Conservation (phyloP, 345 rosid genomes). For the Euphorbia lathyris region DNA sequence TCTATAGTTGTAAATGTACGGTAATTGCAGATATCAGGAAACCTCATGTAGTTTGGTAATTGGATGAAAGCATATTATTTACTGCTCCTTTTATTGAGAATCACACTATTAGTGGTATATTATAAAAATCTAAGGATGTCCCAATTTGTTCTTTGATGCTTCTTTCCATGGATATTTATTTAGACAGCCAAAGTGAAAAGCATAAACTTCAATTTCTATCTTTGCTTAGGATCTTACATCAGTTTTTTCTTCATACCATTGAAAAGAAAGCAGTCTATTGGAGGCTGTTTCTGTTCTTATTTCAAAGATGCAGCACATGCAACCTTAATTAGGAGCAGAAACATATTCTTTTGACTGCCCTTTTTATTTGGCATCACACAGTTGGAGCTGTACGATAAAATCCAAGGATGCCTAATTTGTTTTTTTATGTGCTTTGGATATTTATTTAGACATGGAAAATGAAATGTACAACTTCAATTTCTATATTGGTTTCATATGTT, state of each 20-base stretch:
- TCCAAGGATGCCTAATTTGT: neutral
- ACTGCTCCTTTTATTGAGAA: neutral
- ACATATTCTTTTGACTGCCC: constrained; percentile 15
- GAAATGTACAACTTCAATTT: neutral
- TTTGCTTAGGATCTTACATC: neutral
- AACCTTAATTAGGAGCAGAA: constrained; percentile 58
- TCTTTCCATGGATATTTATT: neutral
- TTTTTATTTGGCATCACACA: neutral
- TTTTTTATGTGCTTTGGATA: neutral
- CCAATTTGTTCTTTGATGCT: neutral
- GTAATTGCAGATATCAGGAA: neutral
- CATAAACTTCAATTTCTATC: neutral
- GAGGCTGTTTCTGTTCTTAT: constrained; percentile 92
- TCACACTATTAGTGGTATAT: neutral
- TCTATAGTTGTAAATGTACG: neutral
- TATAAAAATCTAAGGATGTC: neutral
- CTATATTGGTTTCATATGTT: neutral
- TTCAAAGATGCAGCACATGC: constrained; percentile 89
- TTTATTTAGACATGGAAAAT: neutral
- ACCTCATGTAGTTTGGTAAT: neutral
- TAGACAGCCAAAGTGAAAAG: neutral
- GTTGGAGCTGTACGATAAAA: neutral
- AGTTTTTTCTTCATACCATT: constrained; percentile 20
- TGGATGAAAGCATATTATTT: neutral
- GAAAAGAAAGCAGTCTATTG: constrained; percentile 87